Base-by-base conservation (phyloP, 768 basidiomycete genomes). In the Xerocomus spinulosus region DNA sequence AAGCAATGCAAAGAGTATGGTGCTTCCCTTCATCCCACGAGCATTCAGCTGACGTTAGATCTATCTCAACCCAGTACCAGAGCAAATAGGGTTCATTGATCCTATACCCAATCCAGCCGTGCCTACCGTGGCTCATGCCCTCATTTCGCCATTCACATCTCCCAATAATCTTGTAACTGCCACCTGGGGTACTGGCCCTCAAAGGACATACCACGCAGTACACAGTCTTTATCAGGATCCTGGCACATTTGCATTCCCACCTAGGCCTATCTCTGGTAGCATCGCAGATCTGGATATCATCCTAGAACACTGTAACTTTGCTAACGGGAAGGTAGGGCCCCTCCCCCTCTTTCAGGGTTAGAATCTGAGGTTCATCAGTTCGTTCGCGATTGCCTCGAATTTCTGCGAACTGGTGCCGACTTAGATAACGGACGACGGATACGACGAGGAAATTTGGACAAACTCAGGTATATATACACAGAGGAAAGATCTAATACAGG, bases 371-470 rank as follows among this genome's bases (percentile, higher is more conserved):
- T 17, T 42, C 26, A 28, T 24, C 17, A 94, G 87, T 92, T 91
- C 66, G 94, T 96, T n/a, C 85, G 94, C 9, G 93, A 96, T 61
- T 97, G 94, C 58, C 70, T 96, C 29, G 92, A 96, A 62, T 84
- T 92, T 53, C 76, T 97, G 12, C 82, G 92, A 5, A 70, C 91
- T 28, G 92, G 92, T 15, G 90, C 81, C 7, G 85, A 88, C 2
- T 74, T 95, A 40, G 92, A 97, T 65, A 83, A 85, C 51, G 83
- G 81, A 34, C 76, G 80, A 20, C 75, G 88, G 21, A 64, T 85
- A 34, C 76, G 92, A 48, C 37, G 37, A 40, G 87, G 85, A 9
- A 78, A 81, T 53, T 72, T 85, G 57, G 77, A 83, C 56, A 76
- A 81, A 54, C 90, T 85, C 85, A 83, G 81, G 55, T 90, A 93